These are phyloP conservation scores for Kalmanozyma brasiliensis DNA, from an alignment of 1,284 basidiomycete genomes.

Conservation along the genomic window DNA sequence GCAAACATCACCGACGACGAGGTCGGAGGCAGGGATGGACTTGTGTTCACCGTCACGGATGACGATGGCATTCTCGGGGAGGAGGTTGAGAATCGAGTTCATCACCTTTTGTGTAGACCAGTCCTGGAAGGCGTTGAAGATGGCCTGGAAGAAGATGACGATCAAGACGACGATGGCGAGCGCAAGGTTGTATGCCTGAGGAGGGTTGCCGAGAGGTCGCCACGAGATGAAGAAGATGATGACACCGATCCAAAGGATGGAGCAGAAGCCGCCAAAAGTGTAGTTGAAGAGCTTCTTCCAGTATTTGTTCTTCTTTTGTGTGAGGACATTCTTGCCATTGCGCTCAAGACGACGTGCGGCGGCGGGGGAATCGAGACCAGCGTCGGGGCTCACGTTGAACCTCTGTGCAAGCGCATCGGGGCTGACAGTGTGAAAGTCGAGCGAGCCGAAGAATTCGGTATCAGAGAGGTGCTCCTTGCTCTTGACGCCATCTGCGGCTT, in stretches of 20 bases:
- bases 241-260: constrained; percentile 73
- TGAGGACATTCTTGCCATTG: constrained; percentile 72
- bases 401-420: constrained; percentile 71
- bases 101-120: constrained; percentile 50
- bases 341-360: constrained; percentile 71
- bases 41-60: constrained; percentile 74
- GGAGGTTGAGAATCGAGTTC: constrained; percentile 72
- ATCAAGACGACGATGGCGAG: constrained; percentile 68
- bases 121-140: constrained; percentile 71
- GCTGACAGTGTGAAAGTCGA: constrained; percentile 74
- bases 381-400: constrained; percentile 70
- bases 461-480: constrained; percentile 39
- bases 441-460: constrained; percentile 50
- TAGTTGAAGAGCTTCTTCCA: constrained; percentile 72
- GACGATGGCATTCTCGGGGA: constrained; percentile 73
- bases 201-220: constrained; percentile 71
- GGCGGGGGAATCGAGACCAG: constrained; percentile 72
- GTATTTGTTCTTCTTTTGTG: constrained; percentile 71
- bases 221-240: constrained; percentile 73
- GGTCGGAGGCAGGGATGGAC: constrained; percentile 74
- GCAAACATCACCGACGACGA: constrained; percentile 78
- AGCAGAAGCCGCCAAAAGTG: constrained; percentile 74
- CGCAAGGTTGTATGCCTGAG: constrained; percentile 73
- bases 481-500: constrained; percentile 30
- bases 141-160: constrained; percentile 69